These are phyloP conservation scores for Xylariaceae sp. DNA, from an alignment of 2,329 filamentous ascomycete genomes.

Conservation along the genomic window DNA sequence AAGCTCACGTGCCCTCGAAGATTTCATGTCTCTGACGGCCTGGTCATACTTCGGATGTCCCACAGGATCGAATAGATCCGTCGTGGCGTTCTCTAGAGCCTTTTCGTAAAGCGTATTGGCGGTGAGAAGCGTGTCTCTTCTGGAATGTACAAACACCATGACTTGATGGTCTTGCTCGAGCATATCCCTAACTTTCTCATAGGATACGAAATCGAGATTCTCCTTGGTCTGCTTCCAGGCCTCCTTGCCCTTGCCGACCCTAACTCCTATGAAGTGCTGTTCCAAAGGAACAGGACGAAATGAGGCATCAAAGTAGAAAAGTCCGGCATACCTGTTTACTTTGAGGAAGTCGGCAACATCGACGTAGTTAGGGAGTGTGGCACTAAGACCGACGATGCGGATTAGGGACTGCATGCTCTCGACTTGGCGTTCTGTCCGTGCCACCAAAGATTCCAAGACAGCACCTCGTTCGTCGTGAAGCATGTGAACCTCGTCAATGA, in stretches of 20 bases:
- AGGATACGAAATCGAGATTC: constrained; percentile 84
- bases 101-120: constrained; percentile 85
- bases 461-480: constrained; percentile 96
- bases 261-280: constrained; percentile 96
- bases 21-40: constrained; percentile 82
- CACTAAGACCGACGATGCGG: constrained; percentile 91
- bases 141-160: constrained; percentile 98
- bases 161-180: constrained; percentile 89
- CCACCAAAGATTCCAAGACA: constrained; percentile 93
- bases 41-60: constrained; percentile 78
- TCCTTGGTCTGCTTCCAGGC: constrained; percentile 81
- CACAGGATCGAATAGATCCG: constrained; percentile 81
- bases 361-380: constrained; percentile 93
- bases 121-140: constrained; percentile 89
- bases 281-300: constrained; percentile 95
- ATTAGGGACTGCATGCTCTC: constrained; percentile 98
- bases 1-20: constrained; percentile 82
- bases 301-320: constrained; percentile 97
- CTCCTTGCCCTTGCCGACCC: constrained; percentile 67
- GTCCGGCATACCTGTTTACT: constrained; percentile 87
- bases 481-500: constrained; percentile 99
- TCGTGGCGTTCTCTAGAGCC: constrained; percentile 76
- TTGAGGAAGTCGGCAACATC: constrained; percentile 97
- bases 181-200: constrained; percentile 96
- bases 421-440: constrained; percentile 91